Percentiles rank a stretch among this genome's conserved stretches.
Conservation (phyloP, 495 filamentous ascomycete genomes). For the Poronia punctata region DNA sequence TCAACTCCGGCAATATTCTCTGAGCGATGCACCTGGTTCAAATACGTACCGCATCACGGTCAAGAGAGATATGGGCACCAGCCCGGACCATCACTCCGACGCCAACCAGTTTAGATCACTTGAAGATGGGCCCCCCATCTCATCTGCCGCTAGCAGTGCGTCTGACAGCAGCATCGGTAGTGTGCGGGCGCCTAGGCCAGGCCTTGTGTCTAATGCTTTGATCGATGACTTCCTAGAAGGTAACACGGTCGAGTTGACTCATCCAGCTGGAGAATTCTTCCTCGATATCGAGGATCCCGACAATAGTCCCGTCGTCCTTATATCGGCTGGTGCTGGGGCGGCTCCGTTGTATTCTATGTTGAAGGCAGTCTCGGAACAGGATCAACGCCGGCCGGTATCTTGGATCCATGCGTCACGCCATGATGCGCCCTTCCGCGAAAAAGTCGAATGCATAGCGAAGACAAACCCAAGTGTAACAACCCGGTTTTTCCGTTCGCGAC, state of each 20-base stretch:
- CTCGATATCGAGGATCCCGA: conserved; percentile 34
- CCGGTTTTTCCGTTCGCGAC: conserved; percentile 35
- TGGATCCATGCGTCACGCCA: conserved; percentile 59
- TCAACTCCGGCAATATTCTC: conserved; percentile 66
- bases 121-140: conserved; percentile 20
- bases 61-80: conserved; percentile 51
- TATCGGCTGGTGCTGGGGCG: conserved; percentile 63
- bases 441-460: conserved; percentile 42
- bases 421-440: conserved; percentile 46
- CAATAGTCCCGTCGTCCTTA: conserved; percentile 52
- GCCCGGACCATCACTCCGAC: conserved; percentile 16
- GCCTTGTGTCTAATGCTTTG: conserved; percentile 62
- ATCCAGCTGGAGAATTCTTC: conserved; percentile 66
- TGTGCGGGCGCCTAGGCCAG: conserved; percentile 31
- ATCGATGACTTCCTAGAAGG: conserved; percentile 55
- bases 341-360: conserved; percentile 63
- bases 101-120: conserved; percentile 17
- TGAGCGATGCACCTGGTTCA: conserved; percentile 52
- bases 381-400: conserved; percentile 44
- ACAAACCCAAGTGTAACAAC: conserved; percentile 32
- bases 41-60: conserved; percentile 64
- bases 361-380: conserved; percentile 40
- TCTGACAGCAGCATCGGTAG: conserved; percentile 27
- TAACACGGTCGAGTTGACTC: conserved; percentile 56
- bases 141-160: conserved; percentile 23